These are phyloP conservation scores for Dendryphion nanum DNA, from an alignment of 2,329 filamentous ascomycete species.

Conservation along the genomic window DNA sequence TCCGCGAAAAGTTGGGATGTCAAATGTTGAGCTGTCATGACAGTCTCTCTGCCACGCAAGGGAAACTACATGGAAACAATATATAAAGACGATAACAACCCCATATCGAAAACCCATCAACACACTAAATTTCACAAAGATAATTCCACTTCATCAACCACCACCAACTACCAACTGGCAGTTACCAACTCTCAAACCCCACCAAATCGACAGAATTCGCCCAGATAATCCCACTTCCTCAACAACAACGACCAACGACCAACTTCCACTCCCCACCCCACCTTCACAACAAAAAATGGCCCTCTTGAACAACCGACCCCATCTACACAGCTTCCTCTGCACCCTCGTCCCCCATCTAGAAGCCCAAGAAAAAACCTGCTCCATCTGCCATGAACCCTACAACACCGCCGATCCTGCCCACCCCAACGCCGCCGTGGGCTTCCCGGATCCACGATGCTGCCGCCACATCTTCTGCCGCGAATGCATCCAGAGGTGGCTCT, in stretches of 20 bases:
- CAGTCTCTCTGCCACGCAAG: too few species aligned
- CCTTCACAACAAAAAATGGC: neutral
- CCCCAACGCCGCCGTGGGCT: neutral
- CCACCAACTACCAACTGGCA: too few species aligned
- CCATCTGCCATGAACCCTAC: neutral
- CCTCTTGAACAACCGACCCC: neutral
- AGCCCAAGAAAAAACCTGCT: neutral
- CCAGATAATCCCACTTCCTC: neutral
- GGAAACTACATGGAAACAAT: too few species aligned
- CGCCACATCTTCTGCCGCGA: neutral
- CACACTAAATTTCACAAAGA: too few species aligned
- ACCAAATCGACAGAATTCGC: too few species aligned
- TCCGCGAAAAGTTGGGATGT: too few species aligned
- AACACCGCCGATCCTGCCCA: neutral
- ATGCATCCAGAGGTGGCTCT: neutral
- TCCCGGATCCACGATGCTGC: neutral
- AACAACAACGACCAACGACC: neutral
- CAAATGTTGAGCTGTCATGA: too few species aligned
- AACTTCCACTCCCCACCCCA: conserved; percentile 1
- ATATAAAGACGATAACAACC: too few species aligned
- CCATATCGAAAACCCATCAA: too few species aligned
- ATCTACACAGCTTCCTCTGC: neutral
- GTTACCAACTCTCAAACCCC: too few species aligned
- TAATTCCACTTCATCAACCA: too few species aligned
- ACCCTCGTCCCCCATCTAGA: neutral